A percentile compares a stretch with the other conserved stretches of the same genome.
These are phyloP conservation scores for Vanrija sp. DNA, from an alignment of 1,284 basidiomycete species.

Conservation along the genomic window DNA sequence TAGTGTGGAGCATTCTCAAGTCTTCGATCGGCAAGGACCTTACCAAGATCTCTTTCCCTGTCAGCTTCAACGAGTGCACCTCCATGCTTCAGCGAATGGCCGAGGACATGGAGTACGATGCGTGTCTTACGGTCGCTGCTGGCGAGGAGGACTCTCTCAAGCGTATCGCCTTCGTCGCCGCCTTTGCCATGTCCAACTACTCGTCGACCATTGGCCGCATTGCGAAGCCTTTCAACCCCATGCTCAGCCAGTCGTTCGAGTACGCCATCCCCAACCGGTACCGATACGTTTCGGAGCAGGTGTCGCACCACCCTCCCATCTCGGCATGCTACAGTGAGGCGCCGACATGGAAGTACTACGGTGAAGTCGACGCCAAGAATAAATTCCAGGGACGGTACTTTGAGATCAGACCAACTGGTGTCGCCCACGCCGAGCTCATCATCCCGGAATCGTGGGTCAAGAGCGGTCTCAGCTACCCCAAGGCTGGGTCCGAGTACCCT, in stretches of 20 bases:
- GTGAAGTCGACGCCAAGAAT: conserved; percentile 75
- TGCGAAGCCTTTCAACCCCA: conserved; percentile 84
- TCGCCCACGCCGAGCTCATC: conserved; percentile 82
- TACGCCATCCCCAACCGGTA: conserved; percentile 88
- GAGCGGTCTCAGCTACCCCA: conserved; percentile 37
- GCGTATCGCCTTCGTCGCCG: conserved; percentile 88
- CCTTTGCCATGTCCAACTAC: conserved; percentile 96
- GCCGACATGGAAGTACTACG: conserved; percentile 85
- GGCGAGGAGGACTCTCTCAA: conserved; percentile 71
- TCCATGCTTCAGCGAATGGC: conserved; percentile 83
- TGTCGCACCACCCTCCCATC: conserved; percentile 93
- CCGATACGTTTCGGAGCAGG: conserved; percentile 90
- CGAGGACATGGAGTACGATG: conserved; percentile 93
- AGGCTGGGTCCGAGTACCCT: conserved; percentile 39
- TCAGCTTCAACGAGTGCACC: conserved; percentile 93
- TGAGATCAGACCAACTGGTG: conserved; percentile 90
- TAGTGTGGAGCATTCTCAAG: conserved; percentile 90
- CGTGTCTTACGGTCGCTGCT: conserved; percentile 74
- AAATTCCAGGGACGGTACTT: conserved; percentile 95
- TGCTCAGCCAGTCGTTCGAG: conserved; percentile 83
- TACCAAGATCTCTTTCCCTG: conserved; percentile 89
- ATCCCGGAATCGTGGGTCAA: conserved; percentile 62
- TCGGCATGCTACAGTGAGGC: conserved; percentile 95
- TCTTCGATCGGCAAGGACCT: conserved; percentile 95
- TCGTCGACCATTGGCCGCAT: conserved; percentile 91